Percentiles rank a stretch among this genome's conserved stretches.
phyloP scores from a whole-genome alignment of 345 rosid genomes.

The Leavenworthia alabamica region DNA sequence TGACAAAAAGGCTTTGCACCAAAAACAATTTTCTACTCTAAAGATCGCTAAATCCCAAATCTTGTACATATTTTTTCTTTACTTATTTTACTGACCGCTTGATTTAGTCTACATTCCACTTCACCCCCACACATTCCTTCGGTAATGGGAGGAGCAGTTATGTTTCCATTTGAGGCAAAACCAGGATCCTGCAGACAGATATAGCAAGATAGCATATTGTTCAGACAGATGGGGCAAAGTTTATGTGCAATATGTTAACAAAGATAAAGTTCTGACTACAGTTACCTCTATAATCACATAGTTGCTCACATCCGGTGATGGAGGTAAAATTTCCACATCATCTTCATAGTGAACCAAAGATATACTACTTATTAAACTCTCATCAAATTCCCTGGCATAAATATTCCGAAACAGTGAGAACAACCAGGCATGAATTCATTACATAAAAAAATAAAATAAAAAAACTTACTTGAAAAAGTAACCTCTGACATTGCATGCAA shows the following conservation, averaged over 20 bases:
- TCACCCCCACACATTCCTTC: constrained; percentile 87
- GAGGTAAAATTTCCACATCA: constrained; percentile 66
- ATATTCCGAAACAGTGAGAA: constrained; percentile 1
- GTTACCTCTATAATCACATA: constrained; percentile 87
- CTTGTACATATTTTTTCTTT: background rate
- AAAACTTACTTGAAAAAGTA: constrained; percentile 90
- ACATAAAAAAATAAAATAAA: too few relatives aligned
- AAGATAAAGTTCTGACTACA: constrained; percentile 8
- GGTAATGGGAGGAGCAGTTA: constrained; percentile 38
- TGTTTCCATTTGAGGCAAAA: constrained; percentile 61
- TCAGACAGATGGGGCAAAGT: background rate
- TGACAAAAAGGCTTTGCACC: background rate
- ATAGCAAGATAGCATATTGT: constrained; percentile 13
- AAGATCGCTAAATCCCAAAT: background rate
- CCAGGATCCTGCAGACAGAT: constrained; percentile 58
- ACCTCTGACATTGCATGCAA: constrained; percentile 98
- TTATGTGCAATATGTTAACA: constrained; percentile 2
- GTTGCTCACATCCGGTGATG: constrained; percentile 89
- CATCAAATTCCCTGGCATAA: constrained; percentile 86
- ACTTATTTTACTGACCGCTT: constrained; percentile 40
- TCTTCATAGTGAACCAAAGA: constrained; percentile 84
- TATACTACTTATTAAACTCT: constrained; percentile 61
- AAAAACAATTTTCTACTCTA: background rate
- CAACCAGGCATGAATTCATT: constrained; percentile 22
- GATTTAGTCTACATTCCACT: constrained; percentile 61